These are phyloP conservation scores for Penicillium silybi DNA, from an alignment of 495 filamentous ascomycete genomes.

Conservation along the genomic window DNA sequence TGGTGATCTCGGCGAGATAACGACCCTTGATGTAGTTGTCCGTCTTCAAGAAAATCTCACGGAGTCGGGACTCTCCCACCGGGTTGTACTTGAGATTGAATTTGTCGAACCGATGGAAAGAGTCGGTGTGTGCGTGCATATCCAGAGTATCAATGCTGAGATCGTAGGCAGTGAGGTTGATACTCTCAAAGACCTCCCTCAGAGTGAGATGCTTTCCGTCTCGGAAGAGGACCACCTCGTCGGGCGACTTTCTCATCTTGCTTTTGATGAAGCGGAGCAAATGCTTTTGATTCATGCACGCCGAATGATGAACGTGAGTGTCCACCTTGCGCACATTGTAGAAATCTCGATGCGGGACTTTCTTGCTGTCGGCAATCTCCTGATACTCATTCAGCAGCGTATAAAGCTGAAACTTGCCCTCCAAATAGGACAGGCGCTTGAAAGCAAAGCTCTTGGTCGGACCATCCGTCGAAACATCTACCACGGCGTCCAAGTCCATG, in stretches of 20 bases:
- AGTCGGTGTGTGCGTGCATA: constrained; percentile 98
- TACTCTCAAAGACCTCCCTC: constrained; percentile 91
- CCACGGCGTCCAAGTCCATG: constrained; percentile 83
- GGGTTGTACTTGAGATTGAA: constrained; percentile 99
- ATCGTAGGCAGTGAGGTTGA: constrained; percentile 95
- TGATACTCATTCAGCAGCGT: constrained; percentile 91
- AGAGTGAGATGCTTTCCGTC: constrained; percentile 92
- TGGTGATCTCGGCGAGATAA: constrained; percentile 95
- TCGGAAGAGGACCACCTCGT: constrained; percentile 88
- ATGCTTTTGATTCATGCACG: constrained; percentile 99
- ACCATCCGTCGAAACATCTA: constrained; percentile 84
- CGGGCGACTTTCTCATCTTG: constrained; percentile 96
- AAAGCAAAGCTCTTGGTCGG: constrained; percentile 97
- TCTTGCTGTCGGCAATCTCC: constrained; percentile 96
- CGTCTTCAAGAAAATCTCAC: constrained; percentile 96
- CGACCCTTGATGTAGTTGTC: constrained; percentile 96
- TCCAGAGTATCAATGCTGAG: constrained; percentile 97
- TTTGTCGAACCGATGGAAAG: constrained; percentile 98
- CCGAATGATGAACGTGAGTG: constrained; percentile 98
- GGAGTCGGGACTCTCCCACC: constrained; percentile 87
- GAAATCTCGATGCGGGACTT: constrained; percentile 94
- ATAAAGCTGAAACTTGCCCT: constrained; percentile 95
- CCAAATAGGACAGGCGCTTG: constrained; percentile 86
- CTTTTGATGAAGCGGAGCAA: constrained; percentile 97
- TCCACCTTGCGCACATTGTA: constrained; percentile 99